These are phyloP conservation scores for Candida sanyaensis DNA, from an alignment of 1,139 yeast genomes.

Conservation along the genomic window DNA sequence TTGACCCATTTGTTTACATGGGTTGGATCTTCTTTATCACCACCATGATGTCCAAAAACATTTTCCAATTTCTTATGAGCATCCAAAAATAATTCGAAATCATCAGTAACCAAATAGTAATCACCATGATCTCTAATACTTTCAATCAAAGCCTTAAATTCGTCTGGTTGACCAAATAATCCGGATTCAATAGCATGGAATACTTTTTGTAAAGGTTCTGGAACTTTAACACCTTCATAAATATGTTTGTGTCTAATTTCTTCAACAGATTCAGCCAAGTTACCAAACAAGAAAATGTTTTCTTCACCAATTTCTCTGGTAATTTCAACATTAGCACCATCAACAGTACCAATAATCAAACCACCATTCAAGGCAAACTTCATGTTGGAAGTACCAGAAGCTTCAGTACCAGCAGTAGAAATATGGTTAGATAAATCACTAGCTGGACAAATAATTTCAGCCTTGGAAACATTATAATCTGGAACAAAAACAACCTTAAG, in stretches of 20 bases:
- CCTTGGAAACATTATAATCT: conserved; percentile 91
- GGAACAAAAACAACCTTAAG: conserved; percentile 88
- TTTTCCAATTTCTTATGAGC: conserved; percentile 78
- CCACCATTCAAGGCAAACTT: conserved; percentile 95
- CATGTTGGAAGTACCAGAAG: conserved; percentile 96
- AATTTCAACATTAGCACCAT: conserved; percentile 95
- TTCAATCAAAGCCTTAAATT: conserved; percentile 69
- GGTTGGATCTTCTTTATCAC: conserved; percentile 47
- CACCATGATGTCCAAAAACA: conserved; percentile 57
- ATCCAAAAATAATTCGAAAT: conserved; percentile 81
- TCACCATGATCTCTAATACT: conserved; percentile 76
- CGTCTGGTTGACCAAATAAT: conserved; percentile 68
- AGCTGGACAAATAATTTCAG: conserved; percentile 88
- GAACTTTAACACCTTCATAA: conserved; percentile 55
- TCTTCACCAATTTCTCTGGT: conserved; percentile 93
- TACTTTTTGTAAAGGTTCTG: conserved; percentile 60
- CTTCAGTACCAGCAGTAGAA: conserved; percentile 98
- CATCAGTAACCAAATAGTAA: conserved; percentile 84
- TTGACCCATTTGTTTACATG: conserved; percentile 70
- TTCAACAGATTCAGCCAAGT: conserved; percentile 86
- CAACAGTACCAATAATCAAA: conserved; percentile 91
- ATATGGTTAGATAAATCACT: conserved; percentile 91
- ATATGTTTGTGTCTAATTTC: conserved; percentile 77
- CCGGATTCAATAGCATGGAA: conserved; percentile 72
- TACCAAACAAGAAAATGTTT: conserved; percentile 89